Evolutionary conservation across 2,329 filamentous ascomycete genomes (phyloP).

Genomic region (Colletotrichum cordylinicola): DNA sequence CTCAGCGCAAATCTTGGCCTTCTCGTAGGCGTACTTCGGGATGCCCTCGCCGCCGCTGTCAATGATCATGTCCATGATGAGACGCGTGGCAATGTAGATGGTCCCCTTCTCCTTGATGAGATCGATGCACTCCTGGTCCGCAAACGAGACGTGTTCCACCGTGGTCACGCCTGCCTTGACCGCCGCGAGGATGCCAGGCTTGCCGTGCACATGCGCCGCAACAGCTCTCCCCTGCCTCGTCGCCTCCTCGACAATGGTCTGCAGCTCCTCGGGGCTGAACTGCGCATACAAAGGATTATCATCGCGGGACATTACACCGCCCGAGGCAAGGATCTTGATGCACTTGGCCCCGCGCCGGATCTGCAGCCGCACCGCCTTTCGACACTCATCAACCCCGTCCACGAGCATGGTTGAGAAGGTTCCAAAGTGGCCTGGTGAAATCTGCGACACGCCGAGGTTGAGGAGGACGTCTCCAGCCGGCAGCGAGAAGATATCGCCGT

Average conservation of each 20-base stretch:
- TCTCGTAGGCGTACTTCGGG: slow-evolving; percentile 38
- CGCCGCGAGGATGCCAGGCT: slow-evolving; percentile 50
- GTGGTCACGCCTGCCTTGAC: slow-evolving; percentile 47
- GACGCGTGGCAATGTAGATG: slow-evolving; percentile 44
- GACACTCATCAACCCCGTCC: slow-evolving; percentile 53
- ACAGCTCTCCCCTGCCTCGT: slow-evolving; percentile 41
- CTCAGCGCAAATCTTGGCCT: slow-evolving; percentile 35
- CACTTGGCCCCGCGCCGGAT: slow-evolving; percentile 51
- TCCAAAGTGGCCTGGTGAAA: slow-evolving; percentile 35
- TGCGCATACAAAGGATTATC: slow-evolving; percentile 48
- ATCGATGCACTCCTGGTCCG: slow-evolving; percentile 44
- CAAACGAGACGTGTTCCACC: slow-evolving; percentile 52
- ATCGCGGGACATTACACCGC: slow-evolving; percentile 44
- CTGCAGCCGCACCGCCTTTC: slow-evolving; percentile 44
- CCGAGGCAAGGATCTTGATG: slow-evolving; percentile 52
- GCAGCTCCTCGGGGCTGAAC: slow-evolving; percentile 49
- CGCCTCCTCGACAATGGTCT: slow-evolving; percentile 48
- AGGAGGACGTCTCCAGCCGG: slow-evolving; percentile 40
- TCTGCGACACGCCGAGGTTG: slow-evolving; percentile 35
- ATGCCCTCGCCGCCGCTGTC: slow-evolving; percentile 38
- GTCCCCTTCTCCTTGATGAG: slow-evolving; percentile 41
- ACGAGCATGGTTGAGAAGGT: slow-evolving; percentile 36
- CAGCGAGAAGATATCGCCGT: slow-evolving; percentile 47
- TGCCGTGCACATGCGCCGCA: slow-evolving; percentile 51
- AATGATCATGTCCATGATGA: slow-evolving; percentile 37